Percentiles rank a stretch among this genome's conserved stretches.
These are phyloP conservation scores for Chaetomium tenue DNA, from an alignment of 495 filamentous ascomycete genomes.

Conservation along the genomic window DNA sequence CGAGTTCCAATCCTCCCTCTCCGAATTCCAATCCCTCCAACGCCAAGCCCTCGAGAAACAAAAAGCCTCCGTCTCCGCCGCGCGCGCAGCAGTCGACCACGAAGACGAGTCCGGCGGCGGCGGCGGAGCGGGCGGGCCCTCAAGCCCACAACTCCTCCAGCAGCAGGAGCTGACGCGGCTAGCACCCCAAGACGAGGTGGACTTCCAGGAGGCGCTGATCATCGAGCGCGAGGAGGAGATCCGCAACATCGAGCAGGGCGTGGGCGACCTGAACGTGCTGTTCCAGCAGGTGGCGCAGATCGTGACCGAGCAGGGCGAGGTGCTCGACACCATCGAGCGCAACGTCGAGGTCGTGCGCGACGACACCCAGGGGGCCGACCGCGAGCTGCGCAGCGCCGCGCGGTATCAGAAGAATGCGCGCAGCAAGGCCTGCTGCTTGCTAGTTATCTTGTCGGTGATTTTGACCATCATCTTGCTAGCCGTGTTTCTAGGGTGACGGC, in stretches of 20 bases:
- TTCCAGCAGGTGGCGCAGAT: slow-evolving; percentile 97
- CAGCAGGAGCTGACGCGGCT: slow-evolving; percentile 74
- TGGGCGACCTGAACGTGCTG: slow-evolving; percentile 91
- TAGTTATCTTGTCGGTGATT: slow-evolving; percentile 88
- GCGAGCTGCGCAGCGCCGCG: slow-evolving; percentile 77
- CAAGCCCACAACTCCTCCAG: slow-evolving; percentile 39
- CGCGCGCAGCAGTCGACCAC: slow-evolving; percentile 62
- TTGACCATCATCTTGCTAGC: slow-evolving; percentile 85
- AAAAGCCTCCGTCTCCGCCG: slow-evolving; percentile 77
- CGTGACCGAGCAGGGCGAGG: slow-evolving; percentile 87
- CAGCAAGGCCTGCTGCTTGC: slow-evolving; percentile 85
- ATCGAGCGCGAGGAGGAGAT: slow-evolving; percentile 95
- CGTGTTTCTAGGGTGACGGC: slow-evolving; percentile 60
- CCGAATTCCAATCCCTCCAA: slow-evolving; percentile 88
- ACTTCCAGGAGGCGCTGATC: slow-evolving; percentile 95
- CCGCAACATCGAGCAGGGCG: slow-evolving; percentile 91
- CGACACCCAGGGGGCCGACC: slow-evolving; percentile 78
- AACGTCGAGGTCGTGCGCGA: slow-evolving; percentile 79
- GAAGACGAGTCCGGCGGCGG: slow-evolving; percentile 23
- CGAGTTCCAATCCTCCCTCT: slow-evolving; percentile 82
- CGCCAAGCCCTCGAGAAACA: slow-evolving; percentile 88
- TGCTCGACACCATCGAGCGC: slow-evolving; percentile 81
- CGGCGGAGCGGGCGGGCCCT: slow-evolving; percentile 21
- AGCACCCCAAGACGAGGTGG: slow-evolving; percentile 90
- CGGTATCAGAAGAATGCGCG: slow-evolving; percentile 90